Conservation (phyloP, 2,329 filamentous ascomycete genomes). For the Colletotrichum euphorbiae region DNA sequence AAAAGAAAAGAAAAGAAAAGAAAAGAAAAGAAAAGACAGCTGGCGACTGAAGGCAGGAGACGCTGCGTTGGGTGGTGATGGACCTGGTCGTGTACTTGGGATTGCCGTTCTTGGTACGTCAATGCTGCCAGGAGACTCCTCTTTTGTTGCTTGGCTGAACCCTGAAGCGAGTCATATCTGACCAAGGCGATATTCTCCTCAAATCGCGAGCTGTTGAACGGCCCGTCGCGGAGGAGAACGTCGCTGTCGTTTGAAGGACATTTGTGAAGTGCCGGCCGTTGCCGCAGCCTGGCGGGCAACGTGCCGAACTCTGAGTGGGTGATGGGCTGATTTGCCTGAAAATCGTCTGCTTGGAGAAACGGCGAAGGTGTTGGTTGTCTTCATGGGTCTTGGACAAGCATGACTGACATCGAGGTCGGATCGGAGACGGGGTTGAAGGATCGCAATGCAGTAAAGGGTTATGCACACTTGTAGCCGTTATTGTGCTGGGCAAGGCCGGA, state of each 20-base stretch:
- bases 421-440: constrained; percentile 22
- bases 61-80: background rate
- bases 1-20: no score
- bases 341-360: background rate
- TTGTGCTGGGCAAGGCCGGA: background rate
- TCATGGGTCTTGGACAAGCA: constrained; percentile 1
- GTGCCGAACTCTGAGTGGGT: background rate
- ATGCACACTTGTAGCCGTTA: background rate
- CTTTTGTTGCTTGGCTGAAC: constrained; percentile 14
- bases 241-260: background rate
- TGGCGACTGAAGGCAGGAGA: background rate
- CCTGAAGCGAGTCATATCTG: constrained; percentile 12
- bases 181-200: background rate
- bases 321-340: constrained; percentile 11
- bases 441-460: constrained; percentile 9
- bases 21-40: background rate
- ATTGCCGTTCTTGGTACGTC: constrained; percentile 2
- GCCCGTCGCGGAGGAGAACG: background rate
- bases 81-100: background rate
- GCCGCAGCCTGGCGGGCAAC: background rate
- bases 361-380: background rate
- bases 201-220: background rate
- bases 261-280: background rate
- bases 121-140: background rate
- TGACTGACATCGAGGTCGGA: background rate